These are phyloP conservation scores for Hamamelis virginiana DNA, from an alignment of 164 flowering plant species.

Conservation along the genomic window DNA sequence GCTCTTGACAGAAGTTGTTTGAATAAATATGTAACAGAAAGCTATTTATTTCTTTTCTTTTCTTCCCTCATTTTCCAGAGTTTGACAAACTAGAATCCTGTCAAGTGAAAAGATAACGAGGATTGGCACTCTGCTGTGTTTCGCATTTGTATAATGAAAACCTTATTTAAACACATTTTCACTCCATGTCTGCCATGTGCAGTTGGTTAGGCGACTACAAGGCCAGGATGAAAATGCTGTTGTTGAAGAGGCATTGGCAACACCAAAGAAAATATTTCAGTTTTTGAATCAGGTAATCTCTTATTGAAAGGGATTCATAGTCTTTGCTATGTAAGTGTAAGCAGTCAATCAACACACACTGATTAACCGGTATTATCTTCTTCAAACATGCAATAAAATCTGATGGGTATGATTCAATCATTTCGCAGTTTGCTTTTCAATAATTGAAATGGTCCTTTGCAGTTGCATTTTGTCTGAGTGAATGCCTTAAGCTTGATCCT, in stretches of 20 bases:
- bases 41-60: not conserved
- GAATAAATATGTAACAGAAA: too few species aligned
- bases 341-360: not conserved
- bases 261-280: constrained; percentile 93
- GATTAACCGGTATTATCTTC: not conserved
- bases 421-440: not conserved
- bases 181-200: constrained; percentile 16
- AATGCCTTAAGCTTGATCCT: not conserved
- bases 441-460: not conserved
- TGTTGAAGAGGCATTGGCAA: constrained; percentile 76
- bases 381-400: not conserved
- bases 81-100: not conserved
- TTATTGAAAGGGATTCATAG: not conserved
- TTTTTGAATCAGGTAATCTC: constrained; percentile 73
- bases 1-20: too few species aligned
- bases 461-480: not conserved
- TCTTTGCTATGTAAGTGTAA: not conserved
- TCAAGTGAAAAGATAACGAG: not conserved
- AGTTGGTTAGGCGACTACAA: constrained; percentile 83
- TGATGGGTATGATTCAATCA: not conserved
- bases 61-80: not conserved
- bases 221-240: constrained; percentile 80
- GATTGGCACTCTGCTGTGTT: not conserved
- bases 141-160: not conserved
- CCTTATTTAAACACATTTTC: not conserved